These are phyloP conservation scores for Fusarium albidum DNA, from an alignment of 2,329 filamentous ascomycete species.

Conservation along the genomic window DNA sequence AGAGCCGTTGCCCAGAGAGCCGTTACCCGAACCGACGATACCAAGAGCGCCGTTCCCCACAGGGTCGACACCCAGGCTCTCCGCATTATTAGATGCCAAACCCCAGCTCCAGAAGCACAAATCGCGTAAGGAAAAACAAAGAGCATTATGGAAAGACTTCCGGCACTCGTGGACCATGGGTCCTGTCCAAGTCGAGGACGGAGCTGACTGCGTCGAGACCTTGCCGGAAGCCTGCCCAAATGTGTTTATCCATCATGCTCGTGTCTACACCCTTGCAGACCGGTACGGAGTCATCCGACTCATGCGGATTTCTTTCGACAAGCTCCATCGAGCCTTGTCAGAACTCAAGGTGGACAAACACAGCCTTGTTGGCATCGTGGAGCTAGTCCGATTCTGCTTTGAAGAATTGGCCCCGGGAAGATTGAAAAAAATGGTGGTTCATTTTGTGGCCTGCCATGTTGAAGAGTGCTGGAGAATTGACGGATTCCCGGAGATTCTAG, in stretches of 20 bases:
- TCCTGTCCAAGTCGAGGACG: too few species aligned
- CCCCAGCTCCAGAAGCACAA: not conserved
- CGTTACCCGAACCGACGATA: too few species aligned
- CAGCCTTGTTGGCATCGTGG: not conserved
- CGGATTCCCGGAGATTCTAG: not conserved
- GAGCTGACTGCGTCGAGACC: not conserved
- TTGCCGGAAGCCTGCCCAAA: not conserved
- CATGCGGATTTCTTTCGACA: not conserved
- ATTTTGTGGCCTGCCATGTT: not conserved
- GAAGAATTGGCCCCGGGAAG: not conserved
- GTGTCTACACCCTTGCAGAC: not conserved
- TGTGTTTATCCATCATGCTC: not conserved
- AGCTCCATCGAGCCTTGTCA: not conserved
- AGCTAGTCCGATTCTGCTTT: not conserved
- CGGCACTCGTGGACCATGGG: not conserved
- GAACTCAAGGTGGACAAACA: not conserved
- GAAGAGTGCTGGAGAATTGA: not conserved
- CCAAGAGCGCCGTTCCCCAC: not conserved
- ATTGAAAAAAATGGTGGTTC: not conserved
- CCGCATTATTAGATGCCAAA: too few species aligned
- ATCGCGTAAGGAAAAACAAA: not conserved
- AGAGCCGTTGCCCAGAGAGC: not conserved
- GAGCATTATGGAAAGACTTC: not conserved
- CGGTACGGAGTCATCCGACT: slow-evolving; percentile 2
- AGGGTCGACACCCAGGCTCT: too few species aligned